phyloP scores from a whole-genome alignment of 2,329 filamentous ascomycete species.

The Cytospora piceicola region DNA sequence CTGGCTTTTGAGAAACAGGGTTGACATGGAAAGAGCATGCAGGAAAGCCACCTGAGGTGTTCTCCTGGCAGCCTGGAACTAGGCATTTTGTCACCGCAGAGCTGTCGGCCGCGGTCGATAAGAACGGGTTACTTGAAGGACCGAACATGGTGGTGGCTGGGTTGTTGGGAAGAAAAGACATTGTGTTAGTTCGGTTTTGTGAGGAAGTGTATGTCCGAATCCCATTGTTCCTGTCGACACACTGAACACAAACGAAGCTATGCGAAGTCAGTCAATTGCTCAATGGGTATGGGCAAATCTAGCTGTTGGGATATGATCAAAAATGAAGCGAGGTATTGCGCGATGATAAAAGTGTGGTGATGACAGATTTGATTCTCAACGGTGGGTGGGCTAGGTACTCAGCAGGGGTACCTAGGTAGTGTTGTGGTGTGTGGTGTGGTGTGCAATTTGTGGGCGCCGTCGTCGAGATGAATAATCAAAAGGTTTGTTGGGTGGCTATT shows the following conservation, averaged over 20 bases:
- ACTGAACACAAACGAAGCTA: slow-evolving; percentile 28
- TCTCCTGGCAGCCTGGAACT: slow-evolving; percentile 21
- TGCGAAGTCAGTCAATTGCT: slow-evolving; percentile 7
- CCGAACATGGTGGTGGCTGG: slow-evolving; percentile 13
- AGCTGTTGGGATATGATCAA: background rate
- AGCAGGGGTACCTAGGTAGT: background rate
- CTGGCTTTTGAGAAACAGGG: slow-evolving; percentile 18
- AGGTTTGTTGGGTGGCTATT: background rate
- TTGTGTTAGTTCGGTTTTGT: slow-evolving; percentile 7
- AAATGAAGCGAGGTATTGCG: slow-evolving; percentile 1
- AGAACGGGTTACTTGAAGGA: slow-evolving; percentile 25
- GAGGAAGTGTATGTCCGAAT: slow-evolving; percentile 15
- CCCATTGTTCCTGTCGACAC: slow-evolving; percentile 22
- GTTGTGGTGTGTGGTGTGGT: background rate
- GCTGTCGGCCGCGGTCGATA: slow-evolving; percentile 16
- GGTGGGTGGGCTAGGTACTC: background rate
- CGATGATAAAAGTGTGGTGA: slow-evolving; percentile 6
- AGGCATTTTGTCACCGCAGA: slow-evolving; percentile 27
- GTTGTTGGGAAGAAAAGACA: background rate
- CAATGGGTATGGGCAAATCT: background rate
- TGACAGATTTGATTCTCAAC: slow-evolving; percentile 1
- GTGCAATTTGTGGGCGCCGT: background rate
- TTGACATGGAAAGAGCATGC: slow-evolving; percentile 23
- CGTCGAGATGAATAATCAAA: background rate
- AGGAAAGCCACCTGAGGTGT: slow-evolving; percentile 13